phyloP scores from a whole-genome alignment of 805 yeast species.

The Ogataea pilisensis region DNA sequence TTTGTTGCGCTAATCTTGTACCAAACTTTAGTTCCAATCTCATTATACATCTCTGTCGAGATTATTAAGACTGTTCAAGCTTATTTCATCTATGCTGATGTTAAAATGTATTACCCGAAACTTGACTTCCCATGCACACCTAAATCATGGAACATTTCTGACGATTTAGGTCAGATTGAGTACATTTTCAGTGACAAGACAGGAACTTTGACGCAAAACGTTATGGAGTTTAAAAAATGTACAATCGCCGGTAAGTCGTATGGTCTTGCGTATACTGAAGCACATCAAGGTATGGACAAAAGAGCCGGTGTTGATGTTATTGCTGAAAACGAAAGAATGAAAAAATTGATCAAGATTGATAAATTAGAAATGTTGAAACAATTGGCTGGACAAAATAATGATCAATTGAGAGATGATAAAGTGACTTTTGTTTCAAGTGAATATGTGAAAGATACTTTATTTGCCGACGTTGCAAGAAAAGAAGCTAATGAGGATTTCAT shows the following conservation, averaged over 20 bases:
- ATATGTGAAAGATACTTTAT: constrained; percentile 47
- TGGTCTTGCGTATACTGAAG: constrained; percentile 76
- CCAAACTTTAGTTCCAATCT: constrained; percentile 76
- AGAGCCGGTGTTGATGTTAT: constrained; percentile 60
- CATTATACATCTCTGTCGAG: constrained; percentile 74
- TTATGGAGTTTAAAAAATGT: constrained; percentile 79
- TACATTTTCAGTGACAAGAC: constrained; percentile 81
- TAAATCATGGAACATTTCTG: constrained; percentile 79
- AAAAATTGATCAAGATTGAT: constrained; percentile 38
- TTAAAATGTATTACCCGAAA: constrained; percentile 61
- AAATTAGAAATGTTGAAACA: constrained; percentile 42
- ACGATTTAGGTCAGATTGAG: constrained; percentile 81
- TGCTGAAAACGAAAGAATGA: constrained; percentile 41
- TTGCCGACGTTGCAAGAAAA: constrained; percentile 38
- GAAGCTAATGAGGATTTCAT: constrained; percentile 53
- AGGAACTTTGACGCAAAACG: constrained; percentile 78
- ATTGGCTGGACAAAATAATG: constrained; percentile 38
- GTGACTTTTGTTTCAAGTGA: constrained; percentile 62
- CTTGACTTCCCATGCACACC: constrained; percentile 77
- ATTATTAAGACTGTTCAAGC: constrained; percentile 77
- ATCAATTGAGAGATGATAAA: constrained; percentile 45
- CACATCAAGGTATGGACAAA: constrained; percentile 66
- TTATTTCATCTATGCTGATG: constrained; percentile 66
- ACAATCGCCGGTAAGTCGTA: constrained; percentile 63
- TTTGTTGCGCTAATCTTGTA: constrained; percentile 70